Conservation (phyloP, 805 yeast species). For the Sporopachydermia quercuum region DNA sequence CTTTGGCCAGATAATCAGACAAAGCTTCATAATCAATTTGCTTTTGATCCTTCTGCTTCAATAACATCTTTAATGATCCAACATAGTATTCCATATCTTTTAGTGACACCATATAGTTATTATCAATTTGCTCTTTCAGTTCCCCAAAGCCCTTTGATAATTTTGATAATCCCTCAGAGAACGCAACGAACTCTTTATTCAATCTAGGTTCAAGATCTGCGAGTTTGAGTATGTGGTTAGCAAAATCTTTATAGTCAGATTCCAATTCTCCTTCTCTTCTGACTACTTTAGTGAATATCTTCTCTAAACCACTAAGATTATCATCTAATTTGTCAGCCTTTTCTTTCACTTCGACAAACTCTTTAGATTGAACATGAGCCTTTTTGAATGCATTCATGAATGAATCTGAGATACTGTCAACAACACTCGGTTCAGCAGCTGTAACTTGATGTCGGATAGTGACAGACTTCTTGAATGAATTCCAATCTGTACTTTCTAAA, state of each 20-base stretch:
- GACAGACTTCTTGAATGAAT: slow-evolving; percentile 43
- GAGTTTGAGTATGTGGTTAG: slow-evolving; percentile 52
- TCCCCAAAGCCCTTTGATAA: slow-evolving; percentile 27
- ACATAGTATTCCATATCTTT: slow-evolving; percentile 81
- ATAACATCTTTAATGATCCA: slow-evolving; percentile 44
- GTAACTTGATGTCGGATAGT: slow-evolving; percentile 17
- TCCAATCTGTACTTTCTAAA: slow-evolving; percentile 63
- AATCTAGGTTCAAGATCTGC: slow-evolving; percentile 37
- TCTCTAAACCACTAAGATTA: slow-evolving; percentile 65
- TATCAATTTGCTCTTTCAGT: slow-evolving; percentile 45
- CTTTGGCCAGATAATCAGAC: slow-evolving; percentile 60
- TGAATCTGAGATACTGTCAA: slow-evolving; percentile 79
- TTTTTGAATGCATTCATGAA: slow-evolving; percentile 89
- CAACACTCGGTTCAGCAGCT: slow-evolving; percentile 23
- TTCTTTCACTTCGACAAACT: slow-evolving; percentile 71
- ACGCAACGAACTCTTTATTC: slow-evolving; percentile 23
- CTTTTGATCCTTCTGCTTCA: slow-evolving; percentile 80
- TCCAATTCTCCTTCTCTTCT: slow-evolving; percentile 60
- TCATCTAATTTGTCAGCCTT: slow-evolving; percentile 75
- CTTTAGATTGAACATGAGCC: slow-evolving; percentile 46
- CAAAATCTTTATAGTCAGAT: slow-evolving; percentile 57
- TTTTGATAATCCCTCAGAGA: slow-evolving; percentile 32
- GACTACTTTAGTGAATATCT: slow-evolving; percentile 56
- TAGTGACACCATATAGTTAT: slow-evolving; percentile 65
- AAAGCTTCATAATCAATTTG: slow-evolving; percentile 83